A percentile compares a stretch with the other conserved stretches of the same genome.
Evolutionary conservation across 2,329 filamentous ascomycete genomes (phyloP).

Genomic region (Cladosporium austrohemisphaericum): DNA sequence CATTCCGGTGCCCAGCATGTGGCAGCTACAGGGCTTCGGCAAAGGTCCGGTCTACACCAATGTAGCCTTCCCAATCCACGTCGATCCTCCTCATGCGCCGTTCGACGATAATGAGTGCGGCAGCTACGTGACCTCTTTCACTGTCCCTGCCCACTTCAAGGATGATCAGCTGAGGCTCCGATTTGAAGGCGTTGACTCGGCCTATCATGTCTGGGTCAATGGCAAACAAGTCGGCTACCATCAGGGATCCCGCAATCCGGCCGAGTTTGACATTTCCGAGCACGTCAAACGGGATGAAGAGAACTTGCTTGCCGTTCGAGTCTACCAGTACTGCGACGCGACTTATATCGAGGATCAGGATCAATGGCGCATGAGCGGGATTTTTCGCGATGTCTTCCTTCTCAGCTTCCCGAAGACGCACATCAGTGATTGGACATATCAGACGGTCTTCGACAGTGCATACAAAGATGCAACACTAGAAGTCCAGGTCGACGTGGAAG

Average conservation of each 20-base stretch:
- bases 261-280: conserved; percentile 64
- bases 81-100: conserved; percentile 60
- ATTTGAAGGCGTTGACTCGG: conserved; percentile 69
- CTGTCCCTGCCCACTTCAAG: conserved; percentile 46
- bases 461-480: conserved; percentile 51
- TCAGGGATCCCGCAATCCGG: conserved; percentile 64
- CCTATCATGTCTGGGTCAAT: conserved; percentile 68
- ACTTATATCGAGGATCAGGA: conserved; percentile 62
- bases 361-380: conserved; percentile 39
- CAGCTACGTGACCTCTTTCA: conserved; percentile 56
- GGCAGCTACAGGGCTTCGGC: conserved; percentile 67
- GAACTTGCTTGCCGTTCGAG: conserved; percentile 60
- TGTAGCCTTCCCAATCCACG: conserved; percentile 42
- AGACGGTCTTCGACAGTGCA: conserved; percentile 49
- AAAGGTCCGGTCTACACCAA: conserved; percentile 65
- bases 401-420: conserved; percentile 52
- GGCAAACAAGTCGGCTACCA: conserved; percentile 62
- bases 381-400: conserved; percentile 64
- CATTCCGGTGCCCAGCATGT: conserved; percentile 59
- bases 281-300: conserved; percentile 43
- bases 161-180: conserved; percentile 57
- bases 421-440: conserved; percentile 58
- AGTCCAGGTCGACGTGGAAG: conserved; percentile 17
- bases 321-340: conserved; percentile 68
- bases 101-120: conserved; percentile 60